These are phyloP conservation scores for Aspergillus versicolor DNA, from an alignment of 2,329 filamentous ascomycete species.

Conservation along the genomic window DNA sequence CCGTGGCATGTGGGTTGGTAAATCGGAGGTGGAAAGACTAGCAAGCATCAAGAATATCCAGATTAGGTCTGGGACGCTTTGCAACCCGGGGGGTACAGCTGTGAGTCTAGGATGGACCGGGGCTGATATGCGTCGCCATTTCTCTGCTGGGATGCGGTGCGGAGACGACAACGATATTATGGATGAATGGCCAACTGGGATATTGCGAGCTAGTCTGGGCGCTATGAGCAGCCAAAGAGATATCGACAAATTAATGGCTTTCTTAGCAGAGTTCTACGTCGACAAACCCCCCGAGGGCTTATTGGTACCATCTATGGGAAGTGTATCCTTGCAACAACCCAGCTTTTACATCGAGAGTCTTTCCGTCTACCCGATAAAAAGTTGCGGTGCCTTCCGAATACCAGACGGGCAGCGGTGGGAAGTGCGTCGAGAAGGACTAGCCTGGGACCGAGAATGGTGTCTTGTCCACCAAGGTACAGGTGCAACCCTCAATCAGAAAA, in stretches of 20 bases:
- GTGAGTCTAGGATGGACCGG: conserved; percentile 69
- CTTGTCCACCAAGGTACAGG: conserved; percentile 83
- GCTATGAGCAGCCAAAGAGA: conserved; percentile 83
- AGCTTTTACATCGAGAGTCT: conserved; percentile 61
- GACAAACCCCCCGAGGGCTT: conserved; percentile 30
- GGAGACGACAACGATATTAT: conserved; percentile 80
- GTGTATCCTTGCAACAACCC: conserved; percentile 12
- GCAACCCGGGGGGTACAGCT: conserved; percentile 86
- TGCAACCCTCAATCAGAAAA: conserved; percentile 82
- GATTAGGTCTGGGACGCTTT: conserved; percentile 82
- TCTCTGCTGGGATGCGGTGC: conserved; percentile 80
- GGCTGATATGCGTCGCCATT: conserved; percentile 82
- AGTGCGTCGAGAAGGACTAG: conserved; percentile 75
- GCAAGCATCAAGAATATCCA: conserved; percentile 77
- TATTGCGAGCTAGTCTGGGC: conserved; percentile 81
- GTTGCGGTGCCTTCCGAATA: conserved; percentile 77
- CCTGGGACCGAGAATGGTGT: conserved; percentile 97
- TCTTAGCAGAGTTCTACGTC: conserved; percentile 69
- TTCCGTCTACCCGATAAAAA: conserved; percentile 89
- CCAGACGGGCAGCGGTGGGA: conserved; percentile 68
- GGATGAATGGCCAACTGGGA: conserved; percentile 80
- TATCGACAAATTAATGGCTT: conserved; percentile 68
- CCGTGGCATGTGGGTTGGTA: conserved; percentile 71
- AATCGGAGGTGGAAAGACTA: conserved; percentile 83
- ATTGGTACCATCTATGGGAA: conserved; percentile 16